Evolutionary conservation across 2,329 filamentous ascomycete species (phyloP), one percentile per base, ranked within the genome.

Genomic region (Leptodontidium sp.): DNA sequence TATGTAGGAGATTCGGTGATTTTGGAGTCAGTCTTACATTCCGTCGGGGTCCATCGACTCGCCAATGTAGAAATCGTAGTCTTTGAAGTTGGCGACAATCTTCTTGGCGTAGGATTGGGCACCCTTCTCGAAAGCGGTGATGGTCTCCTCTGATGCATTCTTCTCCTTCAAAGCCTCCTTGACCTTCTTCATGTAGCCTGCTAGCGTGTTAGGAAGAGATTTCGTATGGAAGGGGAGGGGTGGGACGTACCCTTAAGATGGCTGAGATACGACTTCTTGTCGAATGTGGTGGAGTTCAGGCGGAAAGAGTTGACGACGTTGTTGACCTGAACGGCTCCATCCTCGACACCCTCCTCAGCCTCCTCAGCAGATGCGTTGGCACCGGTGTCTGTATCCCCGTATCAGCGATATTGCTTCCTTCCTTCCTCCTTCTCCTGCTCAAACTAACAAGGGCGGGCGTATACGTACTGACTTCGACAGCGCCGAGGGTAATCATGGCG

Each of bases 281-380:
- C 91, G 83, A 94, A 94, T 24, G 78, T 81, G 69, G 91, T 94
- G 81, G 85, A 85, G 83, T 91, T 87, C 73, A 97, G 89, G 80
- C 93, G 93, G 91, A 98, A 98, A 77, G 93, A 92, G 86, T 94
- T 86, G 81, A 97, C 88, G 72, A 98, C 90, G 84, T 99, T 94
- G 87, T 97, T 97, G 84, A 98, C 94, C 80, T 89, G 89, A 83
- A 90, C 82, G 68, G 82, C 81, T 59, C 76, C 66, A 77, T 97
- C 93, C 61, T 97, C 94, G 76, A 90, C 76, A 73, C 81, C 91
- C 77, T 94, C 93, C 0, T 90, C 92, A 66, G 85, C 92, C 81
- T 92, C 95, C 86, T 98, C 96, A 71, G 96, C 94, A 77, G 95
- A 98, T 77, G 96, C 93, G 84, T 99, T 99, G 86, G 94, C 96